Evolutionary conservation across 2,329 filamentous ascomycete genomes (phyloP), one percentile per base, ranked within the genome.

Genomic region (Colletotrichum tamarilloi): DNA sequence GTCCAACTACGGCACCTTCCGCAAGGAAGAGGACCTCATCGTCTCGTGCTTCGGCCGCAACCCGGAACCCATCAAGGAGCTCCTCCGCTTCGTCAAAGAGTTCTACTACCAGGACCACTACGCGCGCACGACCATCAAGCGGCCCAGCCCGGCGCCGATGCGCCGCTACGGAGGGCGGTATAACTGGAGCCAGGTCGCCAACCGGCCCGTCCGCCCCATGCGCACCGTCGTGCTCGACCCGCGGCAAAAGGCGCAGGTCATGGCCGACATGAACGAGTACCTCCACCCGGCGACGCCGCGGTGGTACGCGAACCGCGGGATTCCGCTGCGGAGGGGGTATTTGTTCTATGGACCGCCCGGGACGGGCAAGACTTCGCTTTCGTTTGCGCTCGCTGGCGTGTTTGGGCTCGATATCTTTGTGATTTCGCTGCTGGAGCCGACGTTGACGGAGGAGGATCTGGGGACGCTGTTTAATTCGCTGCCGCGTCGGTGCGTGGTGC

Each of bases 231-330:
- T 95, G 2, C 86, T 97, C 5, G 92, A 94, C 75, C 84, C 87
- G 9, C 81, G 86, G 58, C 89, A 94, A 78, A 96, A 95, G 81
- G 84, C 87, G 1, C 85, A 87, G 38, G 86, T 96, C 4, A 82
- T 95, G 11, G 84, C 85, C 30, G 94, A 97, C 77, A 92, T 96
- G 77, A 93, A 94, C 76, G 93, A 95, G 77, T 96, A 94, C 75
- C 85, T 97, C 0, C 90, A 94, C 67, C 93, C 93, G 0, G 84
- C 87, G 1, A 94, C 91, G 0, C 89, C 91, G 1, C 86, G 87
- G 11, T 96, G 93, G 92, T 96, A 96, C 78, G 90, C 92, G 0
- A 91, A 91, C 60, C 87, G 93, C 2, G 94, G 94, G 0, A 94
- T 96, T 35, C 93, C 93, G 0, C 91, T 95, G 65, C 87, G 94